Base-by-base conservation (phyloP, 2,329 filamentous ascomycete genomes). In the Venturia oleaginea region DNA sequence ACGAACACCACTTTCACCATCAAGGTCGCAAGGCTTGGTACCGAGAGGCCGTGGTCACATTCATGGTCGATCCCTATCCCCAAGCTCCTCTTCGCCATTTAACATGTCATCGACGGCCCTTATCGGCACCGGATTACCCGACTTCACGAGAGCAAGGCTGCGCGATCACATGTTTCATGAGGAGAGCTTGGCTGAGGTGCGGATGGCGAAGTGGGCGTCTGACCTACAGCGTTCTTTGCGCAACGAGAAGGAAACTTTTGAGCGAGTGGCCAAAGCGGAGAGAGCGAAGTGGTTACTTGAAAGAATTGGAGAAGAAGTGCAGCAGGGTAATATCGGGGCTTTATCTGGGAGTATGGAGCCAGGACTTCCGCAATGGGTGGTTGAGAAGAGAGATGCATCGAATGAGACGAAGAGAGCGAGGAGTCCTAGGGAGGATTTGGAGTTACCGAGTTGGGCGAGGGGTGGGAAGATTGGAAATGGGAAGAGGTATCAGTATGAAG, bases 121-220 rank as follows among this genome's bases (percentile, higher is more conserved):
- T 34, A 67, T 70, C 38, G 72, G 69, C 70, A n/a, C 64, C 73
- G 85, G 42, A 5, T 77, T 90, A 60, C 83, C 86, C 6, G 72
- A 74, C 37, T 77, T 78, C 65, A 74, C 73, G 2, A 67, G 75
- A 7, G 69, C 74, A 8, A 79, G 85, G 64, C 79, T 88, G 63
- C 78, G 82, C 46, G 84, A 85, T 68, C 79, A 85, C 71, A 82
- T 81, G 3, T 59, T 66, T 22, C 78, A 80, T 22, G 84, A 88
- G 70, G 84, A 88, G 68, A 79, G 78, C 7, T 76, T 86, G 51
- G 84, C 85, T 15, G 85, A 88, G 68, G 81, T 93, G n/a, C 82
- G 87, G 7, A 80, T 95, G 22, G 89, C 87, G 1, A 89, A 88
- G 71, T 96, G 91, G 91, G 91, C 91, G 0, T 83, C 86, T 8